phyloP scores from a whole-genome alignment of 202 grass and related monocot genomes.

The Setaria viridis region DNA sequence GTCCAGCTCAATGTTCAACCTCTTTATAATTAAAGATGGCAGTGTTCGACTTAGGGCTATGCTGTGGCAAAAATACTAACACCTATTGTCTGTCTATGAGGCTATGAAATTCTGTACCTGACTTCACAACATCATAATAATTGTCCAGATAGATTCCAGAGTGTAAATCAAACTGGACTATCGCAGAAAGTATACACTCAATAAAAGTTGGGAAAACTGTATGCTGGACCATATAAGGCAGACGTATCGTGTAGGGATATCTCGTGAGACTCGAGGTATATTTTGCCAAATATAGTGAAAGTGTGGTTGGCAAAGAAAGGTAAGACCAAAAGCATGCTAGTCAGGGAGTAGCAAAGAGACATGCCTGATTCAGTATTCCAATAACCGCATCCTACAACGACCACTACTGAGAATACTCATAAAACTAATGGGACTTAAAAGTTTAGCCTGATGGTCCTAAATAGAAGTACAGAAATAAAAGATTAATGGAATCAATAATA shows the following conservation, averaged over 20 bases:
- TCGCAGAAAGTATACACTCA: constrained; percentile 1
- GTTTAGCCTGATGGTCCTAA: not conserved
- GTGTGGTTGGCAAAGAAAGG: constrained; percentile 30
- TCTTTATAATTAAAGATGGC: constrained; percentile 1
- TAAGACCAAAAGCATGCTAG: not conserved
- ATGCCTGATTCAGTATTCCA: constrained; percentile 1
- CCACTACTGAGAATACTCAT: not conserved
- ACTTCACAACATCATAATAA: not conserved
- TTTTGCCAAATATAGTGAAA: constrained; percentile 36
- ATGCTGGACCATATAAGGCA: constrained; percentile 10
- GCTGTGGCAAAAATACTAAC: not conserved
- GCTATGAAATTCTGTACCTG: no score
- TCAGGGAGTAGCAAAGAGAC: constrained; percentile 2
- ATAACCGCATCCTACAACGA: not conserved
- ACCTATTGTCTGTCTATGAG: no score
- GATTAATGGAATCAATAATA: not conserved
- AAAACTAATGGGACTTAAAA: constrained; percentile 11
- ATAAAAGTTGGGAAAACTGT: not conserved
- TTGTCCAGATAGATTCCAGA: constrained; percentile 18
- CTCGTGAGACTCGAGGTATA: not conserved
- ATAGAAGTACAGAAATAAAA: not conserved
- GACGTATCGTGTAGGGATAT: not conserved
- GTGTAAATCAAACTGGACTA: constrained; percentile 14
- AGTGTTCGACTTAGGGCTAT: not conserved
- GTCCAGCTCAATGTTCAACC: not conserved